A percentile compares a stretch with the other conserved stretches of the same genome.
These are phyloP conservation scores for Oldenlandia corymbosa DNA, from an alignment of 257 asterid species.

Conservation along the genomic window DNA sequence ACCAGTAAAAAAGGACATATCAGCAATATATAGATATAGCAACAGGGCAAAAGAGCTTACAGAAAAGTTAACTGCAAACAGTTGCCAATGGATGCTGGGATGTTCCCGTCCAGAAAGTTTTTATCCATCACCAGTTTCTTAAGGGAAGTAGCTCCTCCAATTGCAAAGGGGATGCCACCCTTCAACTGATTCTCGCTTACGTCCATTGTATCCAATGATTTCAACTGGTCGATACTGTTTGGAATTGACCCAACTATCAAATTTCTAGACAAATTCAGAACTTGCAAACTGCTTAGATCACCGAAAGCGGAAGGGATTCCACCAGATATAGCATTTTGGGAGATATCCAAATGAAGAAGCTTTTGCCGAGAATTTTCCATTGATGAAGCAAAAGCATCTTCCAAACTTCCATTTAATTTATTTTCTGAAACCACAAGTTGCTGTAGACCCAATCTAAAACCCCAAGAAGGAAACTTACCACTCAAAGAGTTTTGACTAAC, in stretches of 20 bases:
- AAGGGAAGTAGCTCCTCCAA: conserved; percentile 56
- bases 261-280: conserved; percentile 49
- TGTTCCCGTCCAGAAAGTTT: conserved; percentile 50
- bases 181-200: conserved; percentile 57
- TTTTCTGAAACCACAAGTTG: conserved; percentile 52
- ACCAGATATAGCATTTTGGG: conserved; percentile 47
- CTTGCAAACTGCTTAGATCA: conserved; percentile 43
- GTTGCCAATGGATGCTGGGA: conserved; percentile 59
- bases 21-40: not conserved
- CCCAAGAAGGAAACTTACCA: conserved; percentile 54
- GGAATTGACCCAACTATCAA: conserved; percentile 48
- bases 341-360: conserved; percentile 49
- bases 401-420: conserved; percentile 46
- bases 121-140: conserved; percentile 48
- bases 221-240: conserved; percentile 40
- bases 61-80: conserved; percentile 46
- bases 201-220: conserved; percentile 43
- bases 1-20: not conserved
- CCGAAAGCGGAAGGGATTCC: conserved; percentile 51
- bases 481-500: conserved; percentile 51
- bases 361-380: conserved; percentile 40
- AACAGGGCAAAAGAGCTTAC: conserved; percentile 61
- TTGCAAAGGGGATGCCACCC: conserved; percentile 67
- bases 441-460: conserved; percentile 51
- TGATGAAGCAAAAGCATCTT: conserved; percentile 37